These are phyloP conservation scores for Fusarium denticulatum DNA, from an alignment of 2,329 filamentous ascomycete genomes.

Conservation along the genomic window DNA sequence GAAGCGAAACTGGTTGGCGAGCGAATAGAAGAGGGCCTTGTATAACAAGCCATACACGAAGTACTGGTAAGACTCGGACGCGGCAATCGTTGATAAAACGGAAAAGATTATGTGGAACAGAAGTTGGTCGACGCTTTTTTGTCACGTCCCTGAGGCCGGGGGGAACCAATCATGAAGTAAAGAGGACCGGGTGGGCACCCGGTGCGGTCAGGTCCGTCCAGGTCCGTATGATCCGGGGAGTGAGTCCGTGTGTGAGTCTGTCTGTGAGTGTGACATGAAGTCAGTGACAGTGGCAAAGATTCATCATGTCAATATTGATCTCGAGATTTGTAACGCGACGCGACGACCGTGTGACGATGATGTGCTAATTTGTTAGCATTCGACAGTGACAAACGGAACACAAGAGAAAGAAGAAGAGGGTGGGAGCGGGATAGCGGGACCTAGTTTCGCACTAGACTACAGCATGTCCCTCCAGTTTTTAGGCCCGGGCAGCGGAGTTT, in stretches of 20 bases:
- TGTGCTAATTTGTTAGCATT: background rate
- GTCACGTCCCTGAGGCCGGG: constrained; percentile 7
- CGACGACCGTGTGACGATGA: constrained; percentile 18
- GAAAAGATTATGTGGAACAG: constrained; percentile 13
- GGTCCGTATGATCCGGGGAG: constrained; percentile 24
- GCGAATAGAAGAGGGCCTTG: constrained; percentile 10
- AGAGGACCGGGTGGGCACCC: constrained; percentile 32
- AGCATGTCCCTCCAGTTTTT: background rate
- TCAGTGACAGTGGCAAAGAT: constrained; percentile 13
- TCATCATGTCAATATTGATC: background rate
- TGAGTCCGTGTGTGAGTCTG: background rate
- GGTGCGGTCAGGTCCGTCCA: constrained; percentile 34
- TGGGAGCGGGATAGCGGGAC: constrained; percentile 32
- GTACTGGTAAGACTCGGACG: background rate
- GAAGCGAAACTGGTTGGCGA: constrained; percentile 17
- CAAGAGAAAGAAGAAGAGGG: background rate
- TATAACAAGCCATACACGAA: background rate
- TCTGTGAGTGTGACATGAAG: background rate
- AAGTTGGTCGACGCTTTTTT: constrained; percentile 26
- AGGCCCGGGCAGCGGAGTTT: background rate
- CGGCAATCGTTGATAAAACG: constrained; percentile 22
- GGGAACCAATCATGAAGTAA: constrained; percentile 13
- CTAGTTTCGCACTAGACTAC: constrained; percentile 5
- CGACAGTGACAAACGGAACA: background rate
- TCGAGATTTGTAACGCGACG: constrained; percentile 18